Base-by-base conservation (phyloP, 768 basidiomycete species). In the Rhodocollybia butyracea region DNA sequence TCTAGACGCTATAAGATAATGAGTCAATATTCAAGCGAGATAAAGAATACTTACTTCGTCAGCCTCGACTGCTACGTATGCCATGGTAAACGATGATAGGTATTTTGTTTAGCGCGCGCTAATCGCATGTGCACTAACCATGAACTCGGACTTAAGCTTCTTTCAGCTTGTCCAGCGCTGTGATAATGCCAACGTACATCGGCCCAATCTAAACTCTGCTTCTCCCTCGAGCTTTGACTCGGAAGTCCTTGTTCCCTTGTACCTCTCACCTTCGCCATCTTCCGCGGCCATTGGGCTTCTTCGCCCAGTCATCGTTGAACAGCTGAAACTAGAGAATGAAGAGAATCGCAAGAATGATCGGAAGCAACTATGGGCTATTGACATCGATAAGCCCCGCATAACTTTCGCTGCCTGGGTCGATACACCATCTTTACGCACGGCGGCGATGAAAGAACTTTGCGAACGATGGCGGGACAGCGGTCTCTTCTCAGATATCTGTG, bases 401-500 rank as follows among this genome's bases (percentile, higher is more conserved):
- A 80, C 78, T 60, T 86, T 89, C 62, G 71, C 75, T 38, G 56
- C 66, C 3, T 77, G 77, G 59, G 57, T 85, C 43, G 70, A 83
- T 65, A 83, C 81, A 12, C 81, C 82, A 8, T 66, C 72, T 19
- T 82, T 66, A 52, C 76, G 91, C 40, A 86, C 84, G 6, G 72
- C 67, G 1, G 80, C 75, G 8, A 80, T 93, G 76, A 78, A 75
- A 57, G 82, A 79, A 59, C 68, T 92, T 17, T 89, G 87, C 66
- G 83, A 85, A 66, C 78, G 82, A 41, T 94, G 91, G 91, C 80
- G 88, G 40, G 85, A 89, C 63, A 72, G 67, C 4, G 83, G 78
- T 6, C 63, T 82, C 27, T 90, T 86, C 60, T 63, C 78, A 17
- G 79, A 84, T 51, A 75, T 85, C 29, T 88, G 91, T 66, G 87